These are phyloP conservation scores for Blastocystis sp. DNA, from an alignment of 352 stramenopile genomes.

Conservation along the genomic window DNA sequence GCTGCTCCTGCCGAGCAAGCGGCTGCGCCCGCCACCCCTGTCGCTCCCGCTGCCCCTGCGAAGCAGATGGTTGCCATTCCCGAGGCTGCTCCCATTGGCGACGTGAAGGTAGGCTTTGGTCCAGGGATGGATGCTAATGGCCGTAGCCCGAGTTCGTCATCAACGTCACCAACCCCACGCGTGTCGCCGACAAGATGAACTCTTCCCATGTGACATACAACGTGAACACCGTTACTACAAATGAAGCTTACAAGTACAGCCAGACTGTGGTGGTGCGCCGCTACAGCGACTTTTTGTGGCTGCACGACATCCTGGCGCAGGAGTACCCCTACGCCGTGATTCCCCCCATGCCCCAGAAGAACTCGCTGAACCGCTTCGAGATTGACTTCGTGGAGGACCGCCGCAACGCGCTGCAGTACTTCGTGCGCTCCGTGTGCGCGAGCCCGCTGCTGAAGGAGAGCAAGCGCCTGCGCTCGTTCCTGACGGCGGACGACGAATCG, in stretches of 20 bases:
- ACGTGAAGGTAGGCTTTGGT: slow-evolving; percentile 1
- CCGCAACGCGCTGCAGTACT: slow-evolving; percentile 31
- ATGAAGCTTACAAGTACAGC: slow-evolving; percentile 27
- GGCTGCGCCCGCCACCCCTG: background rate
- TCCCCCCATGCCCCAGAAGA: slow-evolving; percentile 65
- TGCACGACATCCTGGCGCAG: slow-evolving; percentile 44
- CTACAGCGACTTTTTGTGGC: slow-evolving; percentile 64
- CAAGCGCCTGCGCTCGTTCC: slow-evolving; percentile 46
- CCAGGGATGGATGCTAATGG: background rate
- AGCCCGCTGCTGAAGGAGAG: slow-evolving; percentile 41
- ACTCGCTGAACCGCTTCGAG: slow-evolving; percentile 58
- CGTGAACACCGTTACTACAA: slow-evolving; percentile 33
- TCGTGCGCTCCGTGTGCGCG: slow-evolving; percentile 9
- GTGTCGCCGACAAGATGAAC: slow-evolving; percentile 46
- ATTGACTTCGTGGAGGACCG: slow-evolving; percentile 60
- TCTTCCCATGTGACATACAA: slow-evolving; percentile 55
- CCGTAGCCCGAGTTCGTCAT: slow-evolving; percentile 58
- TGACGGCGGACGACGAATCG: slow-evolving; percentile 47
- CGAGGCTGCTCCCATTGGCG: background rate
- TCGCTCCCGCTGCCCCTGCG: background rate
- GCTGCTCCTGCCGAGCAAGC: background rate
- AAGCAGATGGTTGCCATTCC: background rate
- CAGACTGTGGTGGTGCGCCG: slow-evolving; percentile 26
- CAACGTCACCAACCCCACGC: slow-evolving; percentile 33
- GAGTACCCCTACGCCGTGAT: slow-evolving; percentile 59